A percentile compares a stretch with the other conserved stretches of the same genome.
Conservation (phyloP, 2,329 filamentous ascomycete genomes). For the Biscogniauxia sp. region DNA sequence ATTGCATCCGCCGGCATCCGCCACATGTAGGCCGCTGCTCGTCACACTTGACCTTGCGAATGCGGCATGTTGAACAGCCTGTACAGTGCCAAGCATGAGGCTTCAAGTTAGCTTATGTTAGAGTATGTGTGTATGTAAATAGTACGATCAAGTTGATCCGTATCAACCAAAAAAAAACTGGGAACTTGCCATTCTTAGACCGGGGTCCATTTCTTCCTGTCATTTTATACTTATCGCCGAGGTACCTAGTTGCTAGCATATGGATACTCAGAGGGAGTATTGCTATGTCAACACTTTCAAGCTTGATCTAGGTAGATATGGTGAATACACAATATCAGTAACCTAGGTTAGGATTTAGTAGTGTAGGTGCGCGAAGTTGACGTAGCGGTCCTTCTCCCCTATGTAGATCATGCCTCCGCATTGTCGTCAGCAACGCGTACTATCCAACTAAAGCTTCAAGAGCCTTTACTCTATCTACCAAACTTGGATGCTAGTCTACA, state of each 20-base stretch:
- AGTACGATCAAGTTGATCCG: neutral
- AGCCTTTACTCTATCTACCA: too few species aligned
- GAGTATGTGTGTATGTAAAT: neutral
- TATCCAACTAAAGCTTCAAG: neutral
- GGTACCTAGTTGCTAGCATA: neutral
- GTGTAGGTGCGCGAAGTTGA: neutral
- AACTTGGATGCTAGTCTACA: neutral
- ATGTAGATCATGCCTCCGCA: neutral
- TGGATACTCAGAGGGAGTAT: neutral
- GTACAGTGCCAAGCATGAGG: neutral
- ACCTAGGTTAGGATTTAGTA: neutral
- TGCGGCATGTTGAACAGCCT: constrained; percentile 11
- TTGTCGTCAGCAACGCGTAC: neutral
- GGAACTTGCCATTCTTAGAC: constrained; percentile 3
- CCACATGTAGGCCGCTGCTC: constrained; percentile 4
- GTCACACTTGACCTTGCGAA: constrained; percentile 13
- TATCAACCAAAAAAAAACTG: too few species aligned
- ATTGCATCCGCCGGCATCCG: constrained; percentile 2
- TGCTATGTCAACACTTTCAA: neutral
- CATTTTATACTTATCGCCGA: neutral
- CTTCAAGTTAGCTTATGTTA: neutral
- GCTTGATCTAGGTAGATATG: neutral
- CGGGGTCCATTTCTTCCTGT: neutral
- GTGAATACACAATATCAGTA: too few species aligned
- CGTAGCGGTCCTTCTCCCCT: neutral